Percentiles rank a stretch among this genome's conserved stretches.
Conservation (phyloP, 129 eudicot genomes). For the Saposhnikovia divaricata region DNA sequence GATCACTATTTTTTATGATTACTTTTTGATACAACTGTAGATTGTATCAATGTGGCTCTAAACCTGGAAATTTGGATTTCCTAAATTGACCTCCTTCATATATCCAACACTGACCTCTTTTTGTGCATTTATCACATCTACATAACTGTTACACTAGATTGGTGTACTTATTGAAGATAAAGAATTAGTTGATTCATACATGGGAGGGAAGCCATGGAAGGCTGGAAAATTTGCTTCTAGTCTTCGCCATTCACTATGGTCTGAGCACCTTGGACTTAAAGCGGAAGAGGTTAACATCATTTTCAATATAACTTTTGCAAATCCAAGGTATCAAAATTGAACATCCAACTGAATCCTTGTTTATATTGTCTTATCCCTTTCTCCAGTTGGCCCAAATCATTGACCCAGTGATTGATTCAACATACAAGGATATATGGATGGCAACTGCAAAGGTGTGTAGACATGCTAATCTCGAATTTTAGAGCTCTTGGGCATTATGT, state of each 20-base stretch:
- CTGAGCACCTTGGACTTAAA: constrained; percentile 94
- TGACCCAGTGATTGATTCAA: constrained; percentile 85
- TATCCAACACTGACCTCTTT: neutral
- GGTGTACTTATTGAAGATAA: constrained; percentile 93
- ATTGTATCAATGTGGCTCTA: neutral
- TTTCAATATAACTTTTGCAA: neutral
- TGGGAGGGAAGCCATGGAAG: constrained; percentile 82
- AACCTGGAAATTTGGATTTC: neutral
- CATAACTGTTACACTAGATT: constrained; percentile 36
- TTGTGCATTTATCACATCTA: neutral
- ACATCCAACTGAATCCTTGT: constrained; percentile 1
- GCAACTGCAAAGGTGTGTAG: constrained; percentile 79
- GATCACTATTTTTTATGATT: neutral
- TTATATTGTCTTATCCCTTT: constrained; percentile 18
- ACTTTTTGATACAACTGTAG: neutral
- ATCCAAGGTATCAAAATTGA: neutral
- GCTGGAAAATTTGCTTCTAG: constrained; percentile 91
- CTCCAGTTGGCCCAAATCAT: constrained; percentile 28
- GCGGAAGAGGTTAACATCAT: constrained; percentile 48
- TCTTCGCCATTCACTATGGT: constrained; percentile 91
- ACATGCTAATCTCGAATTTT: neutral
- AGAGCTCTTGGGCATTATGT: neutral
- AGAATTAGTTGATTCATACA: constrained; percentile 61
- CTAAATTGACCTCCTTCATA: neutral
- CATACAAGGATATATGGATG: constrained; percentile 97